A percentile compares a stretch with the other conserved stretches of the same genome.
Evolutionary conservation across 2,329 filamentous ascomycete genomes (phyloP).

Genomic region (Rhynchosporium graminicola): DNA sequence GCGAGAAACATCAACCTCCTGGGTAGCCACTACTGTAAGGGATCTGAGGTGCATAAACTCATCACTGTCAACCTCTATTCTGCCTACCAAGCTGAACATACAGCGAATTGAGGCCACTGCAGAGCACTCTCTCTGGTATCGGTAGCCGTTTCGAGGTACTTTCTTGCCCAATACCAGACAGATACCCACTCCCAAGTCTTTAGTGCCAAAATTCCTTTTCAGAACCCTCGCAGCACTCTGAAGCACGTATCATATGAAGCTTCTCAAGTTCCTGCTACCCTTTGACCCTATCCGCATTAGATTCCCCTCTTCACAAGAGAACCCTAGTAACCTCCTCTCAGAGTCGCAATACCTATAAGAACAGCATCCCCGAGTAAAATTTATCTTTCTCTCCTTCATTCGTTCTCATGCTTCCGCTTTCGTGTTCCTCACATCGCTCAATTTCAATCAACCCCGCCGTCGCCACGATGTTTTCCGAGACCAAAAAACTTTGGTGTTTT

Average conservation of each 20-base stretch:
- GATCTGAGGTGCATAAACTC: not conserved
- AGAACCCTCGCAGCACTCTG: too few species aligned
- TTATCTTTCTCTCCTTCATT: not conserved
- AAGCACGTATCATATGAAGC: not conserved
- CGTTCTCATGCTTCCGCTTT: slow-evolving; percentile 2
- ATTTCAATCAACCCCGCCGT: not conserved
- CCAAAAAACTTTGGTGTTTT: slow-evolving; percentile 16
- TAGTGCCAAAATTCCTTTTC: not conserved
- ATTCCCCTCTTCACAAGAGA: not conserved
- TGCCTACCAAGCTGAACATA: not conserved
- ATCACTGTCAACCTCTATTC: not conserved
- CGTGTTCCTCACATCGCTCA: slow-evolving; percentile 17
- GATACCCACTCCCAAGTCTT: not conserved
- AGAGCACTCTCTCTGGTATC: not conserved
- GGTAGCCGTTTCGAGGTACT: not conserved
- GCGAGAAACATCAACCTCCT: too few species aligned
- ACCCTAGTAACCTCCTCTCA: not conserved
- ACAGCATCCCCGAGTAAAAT: not conserved
- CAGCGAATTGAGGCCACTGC: not conserved
- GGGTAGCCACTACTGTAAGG: not conserved
- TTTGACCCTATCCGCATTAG: slow-evolving; percentile 5
- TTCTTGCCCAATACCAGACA: not conserved
- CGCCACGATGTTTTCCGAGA: slow-evolving; percentile 15
- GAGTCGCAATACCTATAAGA: slow-evolving; percentile 4
- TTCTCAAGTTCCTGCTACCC: not conserved